These are phyloP conservation scores for Alternaria gansuensis DNA, from an alignment of 2,329 filamentous ascomycete species.

Conservation along the genomic window DNA sequence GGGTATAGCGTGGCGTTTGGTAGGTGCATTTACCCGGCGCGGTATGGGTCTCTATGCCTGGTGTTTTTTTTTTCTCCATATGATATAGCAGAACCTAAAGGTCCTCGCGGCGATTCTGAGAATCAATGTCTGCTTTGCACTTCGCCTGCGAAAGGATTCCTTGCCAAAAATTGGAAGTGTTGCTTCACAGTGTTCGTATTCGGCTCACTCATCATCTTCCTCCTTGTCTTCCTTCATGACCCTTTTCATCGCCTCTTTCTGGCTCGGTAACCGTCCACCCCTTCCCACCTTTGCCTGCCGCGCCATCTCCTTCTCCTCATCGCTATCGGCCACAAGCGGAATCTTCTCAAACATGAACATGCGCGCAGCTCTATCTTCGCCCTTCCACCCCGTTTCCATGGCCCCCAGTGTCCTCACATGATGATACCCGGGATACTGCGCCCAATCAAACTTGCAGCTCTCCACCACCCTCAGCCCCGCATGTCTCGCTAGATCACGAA, in stretches of 20 bases:
- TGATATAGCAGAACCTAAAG: neutral
- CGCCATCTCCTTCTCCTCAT: constrained; percentile 34
- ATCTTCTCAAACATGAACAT: constrained; percentile 59
- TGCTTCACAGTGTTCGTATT: neutral
- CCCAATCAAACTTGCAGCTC: constrained; percentile 74
- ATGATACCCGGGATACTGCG: constrained; percentile 75
- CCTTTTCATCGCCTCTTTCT: constrained; percentile 25
- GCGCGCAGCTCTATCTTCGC: constrained; percentile 58
- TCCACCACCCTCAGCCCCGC: constrained; percentile 73
- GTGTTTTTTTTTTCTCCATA: neutral
- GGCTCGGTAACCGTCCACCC: constrained; percentile 15
- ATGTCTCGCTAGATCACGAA: constrained; percentile 85
- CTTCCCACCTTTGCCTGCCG: constrained; percentile 28
- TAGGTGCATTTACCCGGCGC: constrained; percentile 7
- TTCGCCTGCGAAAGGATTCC: neutral
- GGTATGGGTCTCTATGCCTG: constrained; percentile 3
- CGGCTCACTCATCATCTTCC: constrained; percentile 5
- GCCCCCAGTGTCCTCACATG: constrained; percentile 77
- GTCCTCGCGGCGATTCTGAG: neutral
- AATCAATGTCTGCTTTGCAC: neutral
- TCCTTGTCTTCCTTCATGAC: constrained; percentile 27
- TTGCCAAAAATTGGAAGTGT: neutral
- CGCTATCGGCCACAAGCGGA: constrained; percentile 35
- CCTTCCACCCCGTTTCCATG: constrained; percentile 59
- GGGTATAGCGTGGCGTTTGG: constrained; percentile 13